phyloP scores from a whole-genome alignment of 2,329 filamentous ascomycete species.

The Beauveria caledonica region DNA sequence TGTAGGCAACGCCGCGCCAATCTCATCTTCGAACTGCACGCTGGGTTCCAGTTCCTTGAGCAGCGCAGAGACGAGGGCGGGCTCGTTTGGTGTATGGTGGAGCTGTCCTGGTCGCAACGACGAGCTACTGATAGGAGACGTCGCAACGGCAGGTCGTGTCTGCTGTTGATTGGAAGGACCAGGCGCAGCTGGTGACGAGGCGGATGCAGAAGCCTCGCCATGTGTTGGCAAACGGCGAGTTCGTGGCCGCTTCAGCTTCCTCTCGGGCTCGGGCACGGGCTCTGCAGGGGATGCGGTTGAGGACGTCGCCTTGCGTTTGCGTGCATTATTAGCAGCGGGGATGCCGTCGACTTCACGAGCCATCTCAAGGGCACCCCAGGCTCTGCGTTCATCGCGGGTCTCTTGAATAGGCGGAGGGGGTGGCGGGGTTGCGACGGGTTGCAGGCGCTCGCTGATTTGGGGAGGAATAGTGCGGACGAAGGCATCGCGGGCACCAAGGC shows the following conservation, averaged over 20 bases:
- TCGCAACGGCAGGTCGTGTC: slow-evolving; percentile 9
- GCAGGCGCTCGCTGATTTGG: slow-evolving; percentile 53
- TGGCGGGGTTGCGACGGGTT: slow-evolving; percentile 30
- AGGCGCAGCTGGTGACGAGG: slow-evolving; percentile 23
- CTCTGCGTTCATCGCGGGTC: slow-evolving; percentile 69
- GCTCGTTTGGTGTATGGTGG: slow-evolving; percentile 36
- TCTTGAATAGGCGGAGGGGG: slow-evolving; percentile 45
- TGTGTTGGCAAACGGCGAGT: slow-evolving; percentile 56
- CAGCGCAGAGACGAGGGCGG: slow-evolving; percentile 79
- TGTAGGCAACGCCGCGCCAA: slow-evolving; percentile 19
- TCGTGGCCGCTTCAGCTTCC: slow-evolving; percentile 80
- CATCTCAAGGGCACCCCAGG: slow-evolving; percentile 87
- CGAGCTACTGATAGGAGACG: slow-evolving; percentile 2
- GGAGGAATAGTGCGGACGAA: slow-evolving; percentile 56
- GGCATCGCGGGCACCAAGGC: slow-evolving; percentile 64
- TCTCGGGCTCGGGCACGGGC: slow-evolving; percentile 60
- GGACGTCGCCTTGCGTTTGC: slow-evolving; percentile 69
- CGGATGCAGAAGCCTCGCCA: slow-evolving; percentile 39
- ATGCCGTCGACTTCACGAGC: slow-evolving; percentile 59
- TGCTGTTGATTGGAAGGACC: slow-evolving; percentile 15
- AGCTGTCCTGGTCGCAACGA: not conserved
- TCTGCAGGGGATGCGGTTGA: slow-evolving; percentile 63
- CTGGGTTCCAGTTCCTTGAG: slow-evolving; percentile 77
- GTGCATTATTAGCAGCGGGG: slow-evolving; percentile 41
- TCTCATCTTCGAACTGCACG: slow-evolving; percentile 50